Evolutionary conservation across 2,329 filamentous ascomycete species (phyloP).

Genomic region (Ascochyta fabae): DNA sequence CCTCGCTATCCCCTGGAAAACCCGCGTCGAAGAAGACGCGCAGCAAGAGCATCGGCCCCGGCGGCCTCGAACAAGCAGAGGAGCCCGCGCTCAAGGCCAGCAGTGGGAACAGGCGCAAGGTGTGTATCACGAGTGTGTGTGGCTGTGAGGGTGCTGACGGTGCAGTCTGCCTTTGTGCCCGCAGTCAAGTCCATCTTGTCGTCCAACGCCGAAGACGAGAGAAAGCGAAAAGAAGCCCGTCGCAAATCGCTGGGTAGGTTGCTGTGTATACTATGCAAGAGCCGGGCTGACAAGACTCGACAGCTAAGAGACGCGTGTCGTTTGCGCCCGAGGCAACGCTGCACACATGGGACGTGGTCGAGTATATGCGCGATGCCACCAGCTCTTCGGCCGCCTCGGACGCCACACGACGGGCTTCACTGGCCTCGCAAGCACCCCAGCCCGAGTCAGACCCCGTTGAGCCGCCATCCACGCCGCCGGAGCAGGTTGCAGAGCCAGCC

Average conservation of each 20-base stretch:
- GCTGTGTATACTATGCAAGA: background rate
- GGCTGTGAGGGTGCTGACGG: conserved; percentile 22
- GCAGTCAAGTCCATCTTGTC: conserved; percentile 63
- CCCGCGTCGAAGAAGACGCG: conserved; percentile 57
- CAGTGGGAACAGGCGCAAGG: conserved; percentile 79
- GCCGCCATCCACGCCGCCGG: conserved; percentile 67
- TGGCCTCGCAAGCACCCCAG: conserved; percentile 53
- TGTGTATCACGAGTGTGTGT: conserved; percentile 51
- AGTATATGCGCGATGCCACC: conserved; percentile 86
- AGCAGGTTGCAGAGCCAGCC: conserved; percentile 66
- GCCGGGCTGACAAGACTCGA: conserved; percentile 17
- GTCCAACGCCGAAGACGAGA: conserved; percentile 62
- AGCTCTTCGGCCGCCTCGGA: conserved; percentile 75
- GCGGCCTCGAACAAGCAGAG: conserved; percentile 86
- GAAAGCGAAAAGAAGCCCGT: conserved; percentile 81
- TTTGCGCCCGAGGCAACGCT: conserved; percentile 97
- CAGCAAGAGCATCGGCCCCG: conserved; percentile 95
- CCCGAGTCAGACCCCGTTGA: conserved; percentile 59
- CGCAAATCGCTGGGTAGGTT: conserved; percentile 79
- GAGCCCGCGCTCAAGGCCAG: conserved; percentile 76
- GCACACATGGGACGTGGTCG: conserved; percentile 95
- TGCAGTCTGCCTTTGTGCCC: conserved; percentile 55
- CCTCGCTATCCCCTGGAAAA: conserved; percentile 41
- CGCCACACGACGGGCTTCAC: conserved; percentile 75
- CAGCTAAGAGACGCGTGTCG: conserved; percentile 86